These are phyloP conservation scores for Hortaea werneckii DNA, from an alignment of 2,329 filamentous ascomycete species.

Conservation along the genomic window DNA sequence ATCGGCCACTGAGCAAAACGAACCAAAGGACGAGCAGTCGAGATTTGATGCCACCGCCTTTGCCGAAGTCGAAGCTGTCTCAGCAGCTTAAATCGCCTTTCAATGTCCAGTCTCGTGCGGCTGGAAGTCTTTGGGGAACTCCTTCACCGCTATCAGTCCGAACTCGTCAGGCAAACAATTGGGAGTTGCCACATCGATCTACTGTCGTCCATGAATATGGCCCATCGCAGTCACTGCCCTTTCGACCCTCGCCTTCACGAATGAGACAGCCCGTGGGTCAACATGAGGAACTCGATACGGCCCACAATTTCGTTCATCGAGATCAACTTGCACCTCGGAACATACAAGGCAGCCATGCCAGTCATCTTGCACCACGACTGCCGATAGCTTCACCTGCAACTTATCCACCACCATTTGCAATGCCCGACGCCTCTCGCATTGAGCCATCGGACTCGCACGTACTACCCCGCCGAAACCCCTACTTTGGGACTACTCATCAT, in stretches of 20 bases:
- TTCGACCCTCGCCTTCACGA: background rate
- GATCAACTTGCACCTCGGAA: background rate
- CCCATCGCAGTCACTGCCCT: background rate
- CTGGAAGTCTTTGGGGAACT: background rate
- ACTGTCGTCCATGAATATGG: background rate
- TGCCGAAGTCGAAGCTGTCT: slow-evolving; percentile 2
- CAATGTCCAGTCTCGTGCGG: background rate
- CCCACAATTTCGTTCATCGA: background rate
- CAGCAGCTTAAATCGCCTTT: background rate
- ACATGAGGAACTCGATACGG: background rate
- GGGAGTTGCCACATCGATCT: background rate
- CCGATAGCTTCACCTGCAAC: background rate
- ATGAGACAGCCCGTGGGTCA: background rate
- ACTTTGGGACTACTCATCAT: background rate
- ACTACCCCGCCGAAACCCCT: slow-evolving; percentile 4
- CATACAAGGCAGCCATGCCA: background rate
- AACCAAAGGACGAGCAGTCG: slow-evolving; percentile 12
- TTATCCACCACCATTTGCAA: background rate
- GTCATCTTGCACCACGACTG: background rate
- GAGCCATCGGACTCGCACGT: background rate
- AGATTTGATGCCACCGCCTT: slow-evolving; percentile 31
- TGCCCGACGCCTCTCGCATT: background rate
- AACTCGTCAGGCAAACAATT: background rate
- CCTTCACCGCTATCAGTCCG: background rate
- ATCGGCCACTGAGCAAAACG: background rate